Percentiles rank a stretch among this genome's conserved stretches.
phyloP scores from a whole-genome alignment of 768 basidiomycete species.

The Lentinula raphanica region DNA sequence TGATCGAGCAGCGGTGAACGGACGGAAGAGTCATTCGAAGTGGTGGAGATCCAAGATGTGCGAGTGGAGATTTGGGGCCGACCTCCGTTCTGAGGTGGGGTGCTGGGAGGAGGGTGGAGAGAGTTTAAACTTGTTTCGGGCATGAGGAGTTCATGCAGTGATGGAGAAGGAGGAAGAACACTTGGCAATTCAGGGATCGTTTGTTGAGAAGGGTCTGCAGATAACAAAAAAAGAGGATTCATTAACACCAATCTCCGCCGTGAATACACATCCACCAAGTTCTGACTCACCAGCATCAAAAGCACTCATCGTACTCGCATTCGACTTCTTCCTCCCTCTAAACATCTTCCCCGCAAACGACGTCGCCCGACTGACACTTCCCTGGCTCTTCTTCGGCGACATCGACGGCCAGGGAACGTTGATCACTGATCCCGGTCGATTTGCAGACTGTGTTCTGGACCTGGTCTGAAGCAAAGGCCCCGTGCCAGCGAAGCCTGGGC shows the following conservation, averaged over 20 bases:
- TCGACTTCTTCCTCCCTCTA: constrained; percentile 50
- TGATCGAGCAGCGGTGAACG: constrained; percentile 50
- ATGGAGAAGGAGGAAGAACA: constrained; percentile 17
- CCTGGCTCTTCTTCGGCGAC: constrained; percentile 42
- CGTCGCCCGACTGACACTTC: constrained; percentile 41
- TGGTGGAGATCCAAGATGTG: constrained; percentile 43
- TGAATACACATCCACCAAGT: constrained; percentile 19
- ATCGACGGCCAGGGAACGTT: constrained; percentile 35
- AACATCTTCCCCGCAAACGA: constrained; percentile 62
- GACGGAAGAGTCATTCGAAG: constrained; percentile 32
- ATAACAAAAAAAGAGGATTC: background rate
- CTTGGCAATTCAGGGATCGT: constrained; percentile 9
- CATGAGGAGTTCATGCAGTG: constrained; percentile 10
- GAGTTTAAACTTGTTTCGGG: constrained; percentile 9
- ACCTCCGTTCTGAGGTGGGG: constrained; percentile 10
- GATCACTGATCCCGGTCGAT: background rate
- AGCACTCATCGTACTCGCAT: constrained; percentile 36
- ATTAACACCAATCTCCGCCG: background rate
- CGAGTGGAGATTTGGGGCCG: constrained; percentile 22
- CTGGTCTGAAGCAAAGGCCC: background rate
- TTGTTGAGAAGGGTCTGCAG: background rate
- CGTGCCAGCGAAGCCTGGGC: constrained; percentile 23
- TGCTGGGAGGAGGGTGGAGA: constrained; percentile 14
- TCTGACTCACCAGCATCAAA: constrained; percentile 31
- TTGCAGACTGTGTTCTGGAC: background rate